phyloP scores from a whole-genome alignment of 2,329 filamentous ascomycete genomes.

The Cercospora berteroae region DNA sequence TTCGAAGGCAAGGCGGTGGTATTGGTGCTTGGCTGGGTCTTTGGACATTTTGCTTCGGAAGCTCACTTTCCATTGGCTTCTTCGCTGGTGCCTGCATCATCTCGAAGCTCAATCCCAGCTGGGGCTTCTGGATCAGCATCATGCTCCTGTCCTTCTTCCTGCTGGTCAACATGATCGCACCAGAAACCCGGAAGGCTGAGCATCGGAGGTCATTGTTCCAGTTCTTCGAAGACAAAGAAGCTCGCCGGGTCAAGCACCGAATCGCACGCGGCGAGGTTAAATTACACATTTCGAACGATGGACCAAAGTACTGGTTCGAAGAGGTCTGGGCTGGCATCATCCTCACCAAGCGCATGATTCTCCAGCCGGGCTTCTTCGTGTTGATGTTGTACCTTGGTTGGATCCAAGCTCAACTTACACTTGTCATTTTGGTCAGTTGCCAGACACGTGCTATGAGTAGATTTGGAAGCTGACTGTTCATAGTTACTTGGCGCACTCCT shows the following conservation, averaged over 20 bases:
- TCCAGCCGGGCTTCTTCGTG: slow-evolving; percentile 70
- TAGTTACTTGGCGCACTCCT: slow-evolving; percentile 67
- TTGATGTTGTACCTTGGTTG: slow-evolving; percentile 71
- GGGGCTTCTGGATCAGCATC: slow-evolving; percentile 74
- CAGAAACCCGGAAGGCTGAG: slow-evolving; percentile 68
- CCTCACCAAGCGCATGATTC: slow-evolving; percentile 67
- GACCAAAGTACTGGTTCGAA: slow-evolving; percentile 73
- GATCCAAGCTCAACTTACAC: slow-evolving; percentile 74
- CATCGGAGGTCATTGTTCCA: slow-evolving; percentile 68
- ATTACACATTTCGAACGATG: slow-evolving; percentile 69
- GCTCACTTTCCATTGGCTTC: slow-evolving; percentile 70
- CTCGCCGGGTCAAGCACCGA: slow-evolving; percentile 50
- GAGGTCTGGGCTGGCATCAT: slow-evolving; percentile 69
- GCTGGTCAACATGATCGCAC: slow-evolving; percentile 67
- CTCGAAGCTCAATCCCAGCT: slow-evolving; percentile 61
- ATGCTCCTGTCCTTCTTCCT: slow-evolving; percentile 64
- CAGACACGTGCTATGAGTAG: too few relatives aligned
- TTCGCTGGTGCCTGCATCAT: slow-evolving; percentile 69
- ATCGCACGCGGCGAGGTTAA: slow-evolving; percentile 72
- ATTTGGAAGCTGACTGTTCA: slow-evolving; percentile 14
- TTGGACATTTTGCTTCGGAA: slow-evolving; percentile 76
- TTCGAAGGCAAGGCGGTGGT: slow-evolving; percentile 71
- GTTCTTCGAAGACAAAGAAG: slow-evolving; percentile 49
- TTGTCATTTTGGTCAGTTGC: slow-evolving; percentile 63
- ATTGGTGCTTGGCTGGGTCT: slow-evolving; percentile 77